Conservation (phyloP, 805 yeast species). For the Clavispora carvajalis region DNA sequence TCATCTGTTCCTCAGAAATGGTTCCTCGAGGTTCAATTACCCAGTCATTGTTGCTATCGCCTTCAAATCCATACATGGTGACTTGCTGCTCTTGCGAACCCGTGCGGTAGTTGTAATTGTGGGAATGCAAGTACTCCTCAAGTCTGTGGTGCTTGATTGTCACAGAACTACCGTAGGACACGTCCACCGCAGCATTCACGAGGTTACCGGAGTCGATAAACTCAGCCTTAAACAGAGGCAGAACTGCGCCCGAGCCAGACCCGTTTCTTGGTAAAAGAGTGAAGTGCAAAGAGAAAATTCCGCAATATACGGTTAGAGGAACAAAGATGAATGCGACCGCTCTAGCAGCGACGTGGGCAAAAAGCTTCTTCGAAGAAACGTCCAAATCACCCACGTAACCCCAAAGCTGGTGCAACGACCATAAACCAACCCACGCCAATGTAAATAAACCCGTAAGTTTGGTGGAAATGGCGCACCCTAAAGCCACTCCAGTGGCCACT, state of each 20-base stretch:
- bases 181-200: constrained; percentile 49
- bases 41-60: constrained; percentile 69
- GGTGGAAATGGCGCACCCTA: constrained; percentile 56
- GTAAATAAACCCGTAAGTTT: constrained; percentile 73
- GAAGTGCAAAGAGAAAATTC: constrained; percentile 56
- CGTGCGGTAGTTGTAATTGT: constrained; percentile 52
- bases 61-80: constrained; percentile 57
- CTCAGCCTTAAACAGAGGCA: constrained; percentile 63
- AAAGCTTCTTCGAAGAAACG: constrained; percentile 33
- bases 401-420: constrained; percentile 58
- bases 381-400: constrained; percentile 60
- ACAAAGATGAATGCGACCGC: constrained; percentile 40
- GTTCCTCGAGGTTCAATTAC: constrained; percentile 45
- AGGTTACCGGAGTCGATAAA: constrained; percentile 38
- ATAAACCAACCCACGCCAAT: constrained; percentile 53
- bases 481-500: constrained; percentile 41
- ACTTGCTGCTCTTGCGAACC: constrained; percentile 79
- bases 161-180: constrained; percentile 67
- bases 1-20: constrained; percentile 36
- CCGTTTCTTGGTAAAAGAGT: constrained; percentile 42
- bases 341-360: constrained; percentile 38
- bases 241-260: constrained; percentile 56
- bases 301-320: constrained; percentile 56
- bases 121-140: constrained; percentile 82
- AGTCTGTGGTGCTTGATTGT: constrained; percentile 63